Evolutionary conservation across 352 stramenopile species (phyloP), one percentile per base, ranked within the genome.

Genomic region (Pythium sukuiense): DNA sequence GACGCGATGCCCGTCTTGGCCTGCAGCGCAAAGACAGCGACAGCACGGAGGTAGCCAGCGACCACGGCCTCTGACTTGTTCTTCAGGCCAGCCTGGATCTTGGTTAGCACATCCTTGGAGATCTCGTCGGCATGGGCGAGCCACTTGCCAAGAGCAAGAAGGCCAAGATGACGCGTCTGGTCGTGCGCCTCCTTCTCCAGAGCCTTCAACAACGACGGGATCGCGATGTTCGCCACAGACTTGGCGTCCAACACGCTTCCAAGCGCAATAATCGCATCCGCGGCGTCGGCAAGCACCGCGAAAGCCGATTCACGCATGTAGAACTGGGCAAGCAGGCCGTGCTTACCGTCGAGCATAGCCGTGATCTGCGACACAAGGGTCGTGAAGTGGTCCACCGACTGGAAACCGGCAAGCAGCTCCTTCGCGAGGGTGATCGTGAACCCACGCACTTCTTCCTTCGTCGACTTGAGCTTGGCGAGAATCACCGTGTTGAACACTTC

Each of bases 281-380:
- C 80, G 1, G 86, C 74, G n/a, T 90, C 69, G 5, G 73, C 77
- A 1, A 96, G 69, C 52, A 89, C 83, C n/a, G 71, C 72, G 33
- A 85, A 95, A 33, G 74, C 80, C 3, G 83, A 83, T 57, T 94
- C 83, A 39, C 88, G 85, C 72, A 91, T 84, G 69, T 95, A 96
- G 48, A 95, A 96, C 67, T 96, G 88, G n/a, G 88, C 88, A 33
- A 96, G 69, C 35, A 96, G 76, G 30, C 88, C 88, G 54, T 92
- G 80, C 55, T 95, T 94, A 30, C 87, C 87, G 32, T 94, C 85
- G 37, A 95, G 53, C 59, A 96, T 69, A 0, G 74, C 74, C 2
- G 72, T 69, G 61, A 95, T 77, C 16, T 87, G 70, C 0, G 70
- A 59, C 48, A 93, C 76, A 14, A 96, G 70, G 48, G 76, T 59